Evolutionary conservation across 2,329 filamentous ascomycete species (phyloP).

Genomic region (Anisogramma anomala): DNA sequence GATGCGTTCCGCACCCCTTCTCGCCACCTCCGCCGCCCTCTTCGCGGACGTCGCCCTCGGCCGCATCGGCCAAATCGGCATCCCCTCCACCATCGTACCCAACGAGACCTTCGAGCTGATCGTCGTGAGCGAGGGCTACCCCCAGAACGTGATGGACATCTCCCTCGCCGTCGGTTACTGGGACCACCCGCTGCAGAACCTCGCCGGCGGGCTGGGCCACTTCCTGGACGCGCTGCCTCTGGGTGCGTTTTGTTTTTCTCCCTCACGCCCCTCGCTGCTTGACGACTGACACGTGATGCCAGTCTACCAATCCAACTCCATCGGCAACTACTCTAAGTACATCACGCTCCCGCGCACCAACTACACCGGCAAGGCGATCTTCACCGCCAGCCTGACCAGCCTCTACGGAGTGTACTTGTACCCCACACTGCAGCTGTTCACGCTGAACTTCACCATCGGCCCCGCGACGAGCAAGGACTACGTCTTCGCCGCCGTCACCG

Average conservation of each 20-base stretch:
- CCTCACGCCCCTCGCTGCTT: too few relatives aligned
- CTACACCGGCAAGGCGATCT: slow-evolving; percentile 16
- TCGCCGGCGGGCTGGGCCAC: slow-evolving; percentile 21
- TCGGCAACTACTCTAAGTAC: slow-evolving; percentile 18
- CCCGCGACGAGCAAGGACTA: slow-evolving; percentile 18
- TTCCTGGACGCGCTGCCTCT: slow-evolving; percentile 25
- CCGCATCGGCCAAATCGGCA: slow-evolving; percentile 31
- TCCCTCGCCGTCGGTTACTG: slow-evolving; percentile 32
- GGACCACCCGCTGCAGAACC: slow-evolving; percentile 17
- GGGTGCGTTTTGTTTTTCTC: slow-evolving; percentile 19
- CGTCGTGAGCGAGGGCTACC: slow-evolving; percentile 31
- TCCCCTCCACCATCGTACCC: slow-evolving; percentile 29
- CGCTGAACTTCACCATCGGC: slow-evolving; percentile 20
- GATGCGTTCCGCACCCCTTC: slow-evolving; percentile 4
- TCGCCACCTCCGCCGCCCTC: slow-evolving; percentile 17
- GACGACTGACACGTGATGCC: too few relatives aligned
- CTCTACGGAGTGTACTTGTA: slow-evolving; percentile 19
- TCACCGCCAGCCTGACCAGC: slow-evolving; percentile 21
- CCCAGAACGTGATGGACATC: slow-evolving; percentile 33
- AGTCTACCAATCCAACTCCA: slow-evolving; percentile 18
- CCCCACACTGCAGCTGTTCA: slow-evolving; percentile 18
- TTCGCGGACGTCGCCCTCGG: slow-evolving; percentile 23
- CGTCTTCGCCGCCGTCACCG: too few relatives aligned
- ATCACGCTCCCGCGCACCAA: slow-evolving; percentile 19
- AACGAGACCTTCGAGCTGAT: slow-evolving; percentile 27